Percentiles rank a stretch among this genome's conserved stretches.
Conservation (phyloP, 148 eudicot species). For the Persicaria maculosa region DNA sequence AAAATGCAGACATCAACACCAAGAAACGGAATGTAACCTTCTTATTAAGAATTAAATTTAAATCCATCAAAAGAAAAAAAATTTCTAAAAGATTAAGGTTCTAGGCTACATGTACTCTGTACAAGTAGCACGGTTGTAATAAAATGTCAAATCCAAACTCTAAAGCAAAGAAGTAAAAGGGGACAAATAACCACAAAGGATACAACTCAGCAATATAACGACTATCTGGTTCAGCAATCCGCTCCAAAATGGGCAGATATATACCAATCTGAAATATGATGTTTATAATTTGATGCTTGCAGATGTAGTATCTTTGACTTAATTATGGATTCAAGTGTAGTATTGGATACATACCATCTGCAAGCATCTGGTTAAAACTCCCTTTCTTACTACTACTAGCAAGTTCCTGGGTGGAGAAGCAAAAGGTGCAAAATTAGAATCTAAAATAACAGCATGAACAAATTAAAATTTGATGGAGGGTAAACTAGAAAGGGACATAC, state of each 20-base stretch:
- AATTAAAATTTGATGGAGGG: not conserved
- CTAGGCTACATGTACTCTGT: too few relatives aligned
- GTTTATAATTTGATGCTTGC: too few relatives aligned
- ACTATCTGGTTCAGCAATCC: constrained; percentile 74
- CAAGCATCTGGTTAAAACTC: constrained; percentile 91
- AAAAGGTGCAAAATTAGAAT: not conserved
- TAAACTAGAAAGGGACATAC: constrained; percentile 25
- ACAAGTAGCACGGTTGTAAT: too few relatives aligned
- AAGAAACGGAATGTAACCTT: not conserved
- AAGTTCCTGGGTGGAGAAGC: constrained; percentile 36
- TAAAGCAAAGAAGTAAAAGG: not conserved
- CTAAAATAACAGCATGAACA: not conserved
- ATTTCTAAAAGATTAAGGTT: too few relatives aligned
- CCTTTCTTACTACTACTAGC: constrained; percentile 58
- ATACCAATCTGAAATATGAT: too few relatives aligned
- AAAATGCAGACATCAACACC: too few relatives aligned
- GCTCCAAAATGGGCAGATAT: constrained; percentile 73
- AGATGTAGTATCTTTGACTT: too few relatives aligned
- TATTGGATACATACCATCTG: constrained; percentile 50
- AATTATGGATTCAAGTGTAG: too few relatives aligned
- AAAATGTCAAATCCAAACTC: not conserved
- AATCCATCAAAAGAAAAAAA: not conserved
- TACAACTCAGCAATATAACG: constrained; percentile 86
- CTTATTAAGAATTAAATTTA: not conserved
- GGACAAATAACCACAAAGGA: constrained; percentile 31